Percentiles rank a stretch among this genome's conserved stretches.
Conservation (phyloP, 176 grass and related monocot species). For the Panicum miliaceum region DNA sequence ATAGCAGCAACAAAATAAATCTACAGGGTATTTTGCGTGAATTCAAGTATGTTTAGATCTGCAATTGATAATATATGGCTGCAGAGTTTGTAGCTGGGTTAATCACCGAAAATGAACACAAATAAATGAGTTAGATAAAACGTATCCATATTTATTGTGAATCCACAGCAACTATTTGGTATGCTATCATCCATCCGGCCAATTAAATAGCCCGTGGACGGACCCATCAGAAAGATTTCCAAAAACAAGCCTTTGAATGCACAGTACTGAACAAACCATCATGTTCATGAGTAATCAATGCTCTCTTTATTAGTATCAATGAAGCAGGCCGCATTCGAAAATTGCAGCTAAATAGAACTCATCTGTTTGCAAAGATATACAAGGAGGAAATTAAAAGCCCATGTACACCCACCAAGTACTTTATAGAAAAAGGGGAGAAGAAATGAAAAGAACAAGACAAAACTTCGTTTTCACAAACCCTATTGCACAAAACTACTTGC, state of each 20-base stretch:
- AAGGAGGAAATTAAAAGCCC: neutral
- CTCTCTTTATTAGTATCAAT: neutral
- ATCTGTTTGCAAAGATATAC: neutral
- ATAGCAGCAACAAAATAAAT: neutral
- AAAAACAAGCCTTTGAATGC: slow-evolving; percentile 3
- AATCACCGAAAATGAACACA: slow-evolving; percentile 8
- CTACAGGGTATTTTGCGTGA: neutral
- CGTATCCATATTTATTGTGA: neutral
- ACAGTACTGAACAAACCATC: slow-evolving; percentile 8
- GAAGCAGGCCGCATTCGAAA: neutral
- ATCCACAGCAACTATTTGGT: neutral
- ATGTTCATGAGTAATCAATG: slow-evolving; percentile 19
- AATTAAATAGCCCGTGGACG: neutral
- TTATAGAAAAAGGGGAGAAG: neutral
- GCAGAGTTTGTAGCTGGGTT: neutral
- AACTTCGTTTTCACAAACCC: slow-evolving; percentile 26
- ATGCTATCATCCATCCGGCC: neutral
- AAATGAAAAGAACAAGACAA: neutral
- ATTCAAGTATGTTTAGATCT: neutral
- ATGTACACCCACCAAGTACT: neutral
- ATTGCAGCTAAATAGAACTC: neutral
- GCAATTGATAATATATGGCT: neutral
- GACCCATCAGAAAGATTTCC: neutral
- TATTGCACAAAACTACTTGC: neutral
- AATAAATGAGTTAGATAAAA: neutral